Conservation (phyloP, 2,329 filamentous ascomycete species). For the Diaporthe batatas region DNA sequence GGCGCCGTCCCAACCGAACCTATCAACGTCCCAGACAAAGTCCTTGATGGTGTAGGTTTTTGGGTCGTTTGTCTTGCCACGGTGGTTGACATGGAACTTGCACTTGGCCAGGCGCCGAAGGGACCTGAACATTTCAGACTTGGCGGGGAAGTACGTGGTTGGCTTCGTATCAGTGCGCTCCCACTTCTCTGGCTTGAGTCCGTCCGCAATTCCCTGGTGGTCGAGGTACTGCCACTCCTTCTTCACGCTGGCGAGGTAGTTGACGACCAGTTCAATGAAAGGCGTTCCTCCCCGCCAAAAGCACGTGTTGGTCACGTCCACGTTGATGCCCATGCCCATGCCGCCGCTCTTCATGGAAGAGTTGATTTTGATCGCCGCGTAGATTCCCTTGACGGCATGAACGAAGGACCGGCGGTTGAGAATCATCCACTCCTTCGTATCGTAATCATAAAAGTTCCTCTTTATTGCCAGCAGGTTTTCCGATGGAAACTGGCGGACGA, state of each 20-base stretch:
- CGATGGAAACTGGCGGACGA: constrained; percentile 84
- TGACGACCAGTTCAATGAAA: constrained; percentile 55
- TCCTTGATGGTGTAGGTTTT: constrained; percentile 67
- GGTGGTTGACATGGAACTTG: constrained; percentile 69
- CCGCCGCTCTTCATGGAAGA: constrained; percentile 59
- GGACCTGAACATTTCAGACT: constrained; percentile 66
- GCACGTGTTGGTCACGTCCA: constrained; percentile 91
- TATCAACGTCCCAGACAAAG: constrained; percentile 60
- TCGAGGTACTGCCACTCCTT: constrained; percentile 45
- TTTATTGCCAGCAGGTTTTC: constrained; percentile 78
- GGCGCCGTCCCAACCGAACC: constrained; percentile 60
- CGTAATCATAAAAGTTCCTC: constrained; percentile 81
- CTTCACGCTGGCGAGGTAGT: constrained; percentile 45
- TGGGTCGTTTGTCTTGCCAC: constrained; percentile 58
- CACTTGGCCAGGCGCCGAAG: constrained; percentile 68
- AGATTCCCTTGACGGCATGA: constrained; percentile 89
- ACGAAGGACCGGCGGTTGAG: constrained; percentile 61
- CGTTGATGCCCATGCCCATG: constrained; percentile 81
- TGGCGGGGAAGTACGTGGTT: constrained; percentile 41
- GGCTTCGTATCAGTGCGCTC: not conserved
- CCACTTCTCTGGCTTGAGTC: constrained; percentile 33
- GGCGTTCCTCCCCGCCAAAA: constrained; percentile 75
- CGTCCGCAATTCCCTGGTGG: not conserved
- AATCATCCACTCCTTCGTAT: constrained; percentile 64
- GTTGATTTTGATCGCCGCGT: constrained; percentile 86